phyloP scores from a whole-genome alignment of 1,284 basidiomycete species.

The Somion occarium region DNA sequence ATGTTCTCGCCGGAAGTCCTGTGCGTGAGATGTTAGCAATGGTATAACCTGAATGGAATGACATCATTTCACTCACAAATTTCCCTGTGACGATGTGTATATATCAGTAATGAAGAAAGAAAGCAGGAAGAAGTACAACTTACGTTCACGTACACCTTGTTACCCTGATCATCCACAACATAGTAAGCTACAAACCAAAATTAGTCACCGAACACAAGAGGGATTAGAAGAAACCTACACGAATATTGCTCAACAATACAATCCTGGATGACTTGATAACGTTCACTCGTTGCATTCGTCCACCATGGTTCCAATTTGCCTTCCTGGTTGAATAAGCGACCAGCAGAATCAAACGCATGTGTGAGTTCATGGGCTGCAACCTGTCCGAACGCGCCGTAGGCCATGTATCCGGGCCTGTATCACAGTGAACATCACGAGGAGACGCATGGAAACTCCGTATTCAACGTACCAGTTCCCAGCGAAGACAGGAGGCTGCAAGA shows the following conservation, averaged over 20 bases:
- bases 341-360: constrained; percentile 92
- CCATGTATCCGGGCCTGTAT: constrained; percentile 77
- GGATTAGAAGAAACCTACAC: constrained; percentile 31
- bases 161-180: constrained; percentile 81
- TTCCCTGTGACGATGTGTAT: background rate
- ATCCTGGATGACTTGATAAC: constrained; percentile 79
- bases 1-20: constrained; percentile 88
- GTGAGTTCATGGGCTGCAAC: constrained; percentile 89
- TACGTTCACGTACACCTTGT: constrained; percentile 81
- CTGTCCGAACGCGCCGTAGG: constrained; percentile 88
- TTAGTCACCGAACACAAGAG: constrained; percentile 6
- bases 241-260: constrained; percentile 92
- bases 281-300: constrained; percentile 79
- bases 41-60: background rate
- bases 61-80: background rate
- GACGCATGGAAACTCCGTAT: too few species aligned
- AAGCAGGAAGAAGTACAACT: constrained; percentile 28
- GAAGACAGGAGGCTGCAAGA: constrained; percentile 93
- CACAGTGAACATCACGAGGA: too few species aligned
- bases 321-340: constrained; percentile 75
- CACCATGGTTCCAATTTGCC: constrained; percentile 87
- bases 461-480: constrained; percentile 66
- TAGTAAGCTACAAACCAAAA: constrained; percentile 55
- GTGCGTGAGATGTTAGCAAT: constrained; percentile 3
- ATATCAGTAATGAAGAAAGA: background rate